phyloP scores from a whole-genome alignment of 768 basidiomycete species.

The Cantharellus cinnabarinus region DNA sequence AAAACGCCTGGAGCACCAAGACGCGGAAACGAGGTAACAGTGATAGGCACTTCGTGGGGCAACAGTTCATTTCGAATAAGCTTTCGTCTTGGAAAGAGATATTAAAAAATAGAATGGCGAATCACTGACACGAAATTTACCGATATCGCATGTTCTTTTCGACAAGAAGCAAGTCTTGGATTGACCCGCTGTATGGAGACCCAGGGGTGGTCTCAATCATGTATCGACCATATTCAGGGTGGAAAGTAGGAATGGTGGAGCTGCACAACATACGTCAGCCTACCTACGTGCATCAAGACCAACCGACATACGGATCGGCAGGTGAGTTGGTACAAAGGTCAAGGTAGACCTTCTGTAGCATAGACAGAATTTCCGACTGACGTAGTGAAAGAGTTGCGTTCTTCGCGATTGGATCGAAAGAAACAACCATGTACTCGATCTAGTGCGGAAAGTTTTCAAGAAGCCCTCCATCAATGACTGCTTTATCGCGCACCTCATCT shows the following conservation, averaged over 20 bases:
- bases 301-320: conserved; percentile 6
- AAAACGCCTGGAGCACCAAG: conserved; percentile 78
- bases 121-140: conserved; percentile 20
- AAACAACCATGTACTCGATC: conserved; percentile 93
- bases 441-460: conserved; percentile 16
- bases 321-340: conserved; percentile 47
- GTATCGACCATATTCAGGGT: conserved; percentile 95
- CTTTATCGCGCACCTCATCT: conserved; percentile 53
- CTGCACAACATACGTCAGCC: conserved; percentile 18
- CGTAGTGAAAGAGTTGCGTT: conserved; percentile 81
- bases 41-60: conserved; percentile 72
- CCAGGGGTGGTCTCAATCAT: conserved; percentile 99
- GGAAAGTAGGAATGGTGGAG: conserved; percentile 68
- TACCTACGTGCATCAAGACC: neutral
- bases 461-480: neutral
- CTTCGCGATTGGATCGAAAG: conserved; percentile 57
- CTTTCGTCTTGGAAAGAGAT: conserved; percentile 34
- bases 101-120: neutral
- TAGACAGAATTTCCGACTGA: conserved; percentile 80
- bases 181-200: conserved; percentile 75
- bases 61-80: conserved; percentile 70
- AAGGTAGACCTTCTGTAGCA: conserved; percentile 46
- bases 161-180: conserved; percentile 71
- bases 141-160: conserved; percentile 91
- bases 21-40: conserved; percentile 88